These are phyloP conservation scores for Sclerotiophoma versabilis DNA, from an alignment of 2,329 filamentous ascomycete genomes.

Conservation along the genomic window DNA sequence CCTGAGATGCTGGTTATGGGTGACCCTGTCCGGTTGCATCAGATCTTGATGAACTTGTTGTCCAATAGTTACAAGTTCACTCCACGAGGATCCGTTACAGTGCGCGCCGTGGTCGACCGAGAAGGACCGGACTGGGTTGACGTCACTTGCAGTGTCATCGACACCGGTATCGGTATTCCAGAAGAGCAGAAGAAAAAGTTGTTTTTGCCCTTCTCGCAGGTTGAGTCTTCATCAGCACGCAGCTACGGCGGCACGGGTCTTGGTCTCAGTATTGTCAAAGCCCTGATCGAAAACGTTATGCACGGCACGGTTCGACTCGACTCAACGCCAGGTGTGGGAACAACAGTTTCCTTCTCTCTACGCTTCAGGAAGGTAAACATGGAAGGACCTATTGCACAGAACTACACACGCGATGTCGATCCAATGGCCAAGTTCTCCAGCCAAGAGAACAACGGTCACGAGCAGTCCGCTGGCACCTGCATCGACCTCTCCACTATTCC, in stretches of 20 bases:
- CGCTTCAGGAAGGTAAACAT: constrained; percentile 82
- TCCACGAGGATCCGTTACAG: constrained; percentile 82
- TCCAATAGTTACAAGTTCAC: constrained; percentile 96
- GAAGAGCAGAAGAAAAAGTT: constrained; percentile 82
- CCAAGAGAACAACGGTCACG: constrained; percentile 54
- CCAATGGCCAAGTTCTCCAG: constrained; percentile 65
- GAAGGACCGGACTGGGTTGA: constrained; percentile 75
- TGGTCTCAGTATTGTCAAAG: constrained; percentile 92
- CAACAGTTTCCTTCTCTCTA: constrained; percentile 78
- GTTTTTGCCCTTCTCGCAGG: constrained; percentile 92
- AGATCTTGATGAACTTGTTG: constrained; percentile 77
- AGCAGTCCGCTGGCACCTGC: constrained; percentile 44
- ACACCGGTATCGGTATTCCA: constrained; percentile 91
- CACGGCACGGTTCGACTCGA: constrained; percentile 84
- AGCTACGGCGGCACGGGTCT: constrained; percentile 93
- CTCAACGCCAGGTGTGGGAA: constrained; percentile 75
- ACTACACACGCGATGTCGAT: constrained; percentile 55
- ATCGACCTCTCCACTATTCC: constrained; percentile 71
- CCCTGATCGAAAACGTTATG: constrained; percentile 91
- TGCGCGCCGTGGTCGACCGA: constrained; percentile 74
- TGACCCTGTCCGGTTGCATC: constrained; percentile 59
- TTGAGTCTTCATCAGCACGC: constrained; percentile 86
- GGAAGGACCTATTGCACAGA: constrained; percentile 59
- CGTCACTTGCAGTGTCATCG: constrained; percentile 83
- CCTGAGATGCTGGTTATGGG: constrained; percentile 61